These are phyloP conservation scores for Aspergillus sp. DNA, from an alignment of 2,329 filamentous ascomycete species.

Conservation along the genomic window DNA sequence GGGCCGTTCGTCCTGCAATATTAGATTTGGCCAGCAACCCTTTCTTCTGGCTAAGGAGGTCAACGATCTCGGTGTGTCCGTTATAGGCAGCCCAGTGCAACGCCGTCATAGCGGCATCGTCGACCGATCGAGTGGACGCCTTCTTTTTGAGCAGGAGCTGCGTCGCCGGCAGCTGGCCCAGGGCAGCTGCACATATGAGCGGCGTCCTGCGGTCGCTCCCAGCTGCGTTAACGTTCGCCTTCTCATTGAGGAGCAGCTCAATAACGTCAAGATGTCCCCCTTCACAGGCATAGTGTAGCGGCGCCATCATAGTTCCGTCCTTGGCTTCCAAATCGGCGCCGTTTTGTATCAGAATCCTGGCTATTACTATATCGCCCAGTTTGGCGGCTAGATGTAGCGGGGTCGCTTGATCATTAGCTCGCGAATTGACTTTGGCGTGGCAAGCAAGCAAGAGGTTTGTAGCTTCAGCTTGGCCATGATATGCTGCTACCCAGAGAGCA, in stretches of 20 bases:
- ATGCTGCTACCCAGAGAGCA: constrained; percentile 38
- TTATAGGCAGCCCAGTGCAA: constrained; percentile 44
- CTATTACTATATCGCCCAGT: constrained; percentile 35
- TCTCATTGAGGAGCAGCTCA: constrained; percentile 33
- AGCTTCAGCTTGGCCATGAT: constrained; percentile 37
- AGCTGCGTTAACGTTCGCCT: constrained; percentile 34
- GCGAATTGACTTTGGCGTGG: constrained; percentile 37
- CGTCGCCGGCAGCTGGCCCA: constrained; percentile 30
- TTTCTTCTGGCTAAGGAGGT: constrained; percentile 35
- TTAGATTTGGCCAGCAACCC: constrained; percentile 30
- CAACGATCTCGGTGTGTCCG: constrained; percentile 40
- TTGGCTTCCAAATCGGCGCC: constrained; percentile 41
- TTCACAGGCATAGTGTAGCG: constrained; percentile 39
- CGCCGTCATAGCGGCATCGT: constrained; percentile 40
- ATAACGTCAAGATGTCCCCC: constrained; percentile 31
- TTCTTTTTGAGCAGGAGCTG: constrained; percentile 36
- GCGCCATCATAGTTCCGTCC: constrained; percentile 38
- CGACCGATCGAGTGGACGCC: constrained; percentile 28
- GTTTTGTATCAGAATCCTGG: constrained; percentile 33
- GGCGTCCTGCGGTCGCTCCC: constrained; percentile 39
- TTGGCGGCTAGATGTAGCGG: constrained; percentile 39
- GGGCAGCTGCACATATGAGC: constrained; percentile 38
- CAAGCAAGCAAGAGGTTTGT: constrained; percentile 33
- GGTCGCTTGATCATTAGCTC: constrained; percentile 37
- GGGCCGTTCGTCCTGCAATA: constrained; percentile 33